Evolutionary conservation across 1,139 yeast species (phyloP), one percentile per base, ranked within the genome.

Genomic region (Hyphopichia fennica): DNA sequence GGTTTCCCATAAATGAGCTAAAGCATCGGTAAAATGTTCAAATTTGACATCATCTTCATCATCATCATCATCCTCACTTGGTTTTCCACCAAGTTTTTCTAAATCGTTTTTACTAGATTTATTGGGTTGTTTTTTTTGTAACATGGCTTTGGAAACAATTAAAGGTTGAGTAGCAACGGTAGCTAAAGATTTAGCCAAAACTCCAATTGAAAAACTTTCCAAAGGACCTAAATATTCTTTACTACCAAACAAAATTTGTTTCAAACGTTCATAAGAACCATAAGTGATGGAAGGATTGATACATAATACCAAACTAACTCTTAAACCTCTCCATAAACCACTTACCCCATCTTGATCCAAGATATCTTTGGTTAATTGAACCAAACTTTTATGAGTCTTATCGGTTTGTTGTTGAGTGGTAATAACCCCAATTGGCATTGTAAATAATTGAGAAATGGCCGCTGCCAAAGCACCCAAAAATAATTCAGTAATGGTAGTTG

Each of bases 221-320:
- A 75, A 67, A 5, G 95, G 87, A 11, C 78, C 71, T 52, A 88
- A 70, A 52, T 64, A 64, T 42, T 67, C 57, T 57, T 75, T 72
- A 45, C 50, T 55, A 16, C 72, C 74, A 58, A 72, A 85, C 37
- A 86, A 53, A 4, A 79, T 53, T 42, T 72, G 72, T 59, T 79
- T 83, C 52, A 88, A 72, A 49, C 89, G 76, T 60, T 87, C 93
- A 60, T 81, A 86, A 2, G 90, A 76, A 5, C 96, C 95, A 60
- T 87, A 89, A 5, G 96, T 88, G 58, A 88, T 88, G 34, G 95
- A 84, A 4, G 96, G 96, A 65, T 88, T 88, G 46, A 84, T 72
- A 31, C 95, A 88, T 41, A 88, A 75, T 5, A 88, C 87, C 55
- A 88, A 65, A 11, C 90, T 82, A 9, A 90, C 96, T 59, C 88